Conservation (phyloP, 768 basidiomycete genomes). For the Lactifluus piperatus region DNA sequence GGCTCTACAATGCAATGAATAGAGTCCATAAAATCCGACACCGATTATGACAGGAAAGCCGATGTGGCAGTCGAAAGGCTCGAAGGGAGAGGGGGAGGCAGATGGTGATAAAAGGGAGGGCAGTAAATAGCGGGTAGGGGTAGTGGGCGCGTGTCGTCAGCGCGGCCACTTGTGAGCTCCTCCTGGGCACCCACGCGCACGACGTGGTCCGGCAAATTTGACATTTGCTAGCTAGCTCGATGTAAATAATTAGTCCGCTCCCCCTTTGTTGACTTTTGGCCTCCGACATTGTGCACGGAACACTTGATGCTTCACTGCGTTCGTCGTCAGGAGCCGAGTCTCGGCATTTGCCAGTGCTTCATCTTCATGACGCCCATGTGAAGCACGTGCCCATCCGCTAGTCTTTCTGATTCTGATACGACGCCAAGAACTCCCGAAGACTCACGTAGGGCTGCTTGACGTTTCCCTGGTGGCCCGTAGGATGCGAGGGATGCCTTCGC, state of each 20-base stretch:
- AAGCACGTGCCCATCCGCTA: not conserved
- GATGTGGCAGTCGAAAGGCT: not conserved
- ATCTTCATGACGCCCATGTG: not conserved
- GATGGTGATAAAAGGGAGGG: not conserved
- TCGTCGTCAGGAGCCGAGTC: not conserved
- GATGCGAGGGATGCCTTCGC: slow-evolving; percentile 13
- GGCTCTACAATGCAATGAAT: no score
- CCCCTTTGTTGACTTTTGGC: not conserved
- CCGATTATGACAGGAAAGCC: no score
- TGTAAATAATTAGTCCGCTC: not conserved
- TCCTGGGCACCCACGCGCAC: no score
- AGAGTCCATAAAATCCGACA: not conserved
- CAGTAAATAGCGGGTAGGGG: no score
- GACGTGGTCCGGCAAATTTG: no score
- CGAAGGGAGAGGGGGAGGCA: not conserved
- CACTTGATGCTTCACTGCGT: not conserved
- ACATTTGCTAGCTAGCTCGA: no score
- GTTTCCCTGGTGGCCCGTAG: not conserved
- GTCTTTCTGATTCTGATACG: not conserved
- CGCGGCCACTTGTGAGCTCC: no score
- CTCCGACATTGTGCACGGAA: not conserved
- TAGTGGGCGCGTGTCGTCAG: not conserved
- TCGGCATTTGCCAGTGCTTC: not conserved
- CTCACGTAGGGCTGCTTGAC: not conserved
- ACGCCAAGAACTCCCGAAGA: not conserved